Evolutionary conservation across 495 filamentous ascomycete species (phyloP).

Genomic region (Margaritispora aquatica): DNA sequence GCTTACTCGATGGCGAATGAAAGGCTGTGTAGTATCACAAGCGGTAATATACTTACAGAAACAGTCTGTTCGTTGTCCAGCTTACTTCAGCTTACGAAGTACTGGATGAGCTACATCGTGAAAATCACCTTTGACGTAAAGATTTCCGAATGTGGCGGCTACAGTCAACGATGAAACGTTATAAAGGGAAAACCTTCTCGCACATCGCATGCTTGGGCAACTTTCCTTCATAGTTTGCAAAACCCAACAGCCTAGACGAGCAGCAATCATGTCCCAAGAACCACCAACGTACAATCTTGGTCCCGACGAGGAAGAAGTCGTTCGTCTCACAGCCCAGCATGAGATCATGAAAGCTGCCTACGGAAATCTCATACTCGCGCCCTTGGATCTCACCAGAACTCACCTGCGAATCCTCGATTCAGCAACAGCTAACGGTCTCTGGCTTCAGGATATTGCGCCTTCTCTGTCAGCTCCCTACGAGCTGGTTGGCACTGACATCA

Average conservation of each 20-base stretch:
- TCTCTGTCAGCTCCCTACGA: background rate
- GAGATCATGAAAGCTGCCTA: background rate
- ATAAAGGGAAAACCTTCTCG: no score
- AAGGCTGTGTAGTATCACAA: no score
- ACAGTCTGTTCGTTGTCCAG: no score
- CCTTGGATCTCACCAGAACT: background rate
- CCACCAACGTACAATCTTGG: background rate
- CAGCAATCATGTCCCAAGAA: background rate
- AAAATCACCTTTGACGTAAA: no score
- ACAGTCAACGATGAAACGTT: no score
- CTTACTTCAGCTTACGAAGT: no score
- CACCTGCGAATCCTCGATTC: conserved; percentile 1
- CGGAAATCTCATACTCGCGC: background rate
- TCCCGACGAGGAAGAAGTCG: background rate
- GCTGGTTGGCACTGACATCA: conserved; percentile 1
- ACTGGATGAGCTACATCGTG: no score
- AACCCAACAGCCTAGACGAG: background rate
- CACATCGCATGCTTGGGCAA: no score
- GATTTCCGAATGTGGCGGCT: no score
- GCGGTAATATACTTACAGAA: no score
- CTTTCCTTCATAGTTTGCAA: background rate
- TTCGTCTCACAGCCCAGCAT: conserved; percentile 1
- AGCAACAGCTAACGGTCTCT: conserved; percentile 3
- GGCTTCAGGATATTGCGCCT: background rate
- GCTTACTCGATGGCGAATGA: no score